Evolutionary conservation across 1,139 yeast genomes (phyloP).

Genomic region (Scheffersomyces cryptocercus): DNA sequence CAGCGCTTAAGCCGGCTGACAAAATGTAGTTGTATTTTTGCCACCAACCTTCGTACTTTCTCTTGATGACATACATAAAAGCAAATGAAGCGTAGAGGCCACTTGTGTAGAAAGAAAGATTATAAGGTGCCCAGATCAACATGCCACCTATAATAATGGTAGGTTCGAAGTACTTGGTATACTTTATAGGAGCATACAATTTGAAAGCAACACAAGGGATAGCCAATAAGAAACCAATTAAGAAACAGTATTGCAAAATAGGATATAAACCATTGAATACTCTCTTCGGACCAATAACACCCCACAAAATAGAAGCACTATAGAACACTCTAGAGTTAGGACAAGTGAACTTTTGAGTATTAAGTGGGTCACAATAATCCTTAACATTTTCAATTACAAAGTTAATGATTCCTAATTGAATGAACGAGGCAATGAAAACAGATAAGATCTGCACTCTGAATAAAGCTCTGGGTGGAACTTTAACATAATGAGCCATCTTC

Average conservation of each 20-base stretch:
- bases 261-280: slow-evolving; percentile 36
- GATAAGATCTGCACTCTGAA: slow-evolving; percentile 36
- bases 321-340: slow-evolving; percentile 36
- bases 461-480: slow-evolving; percentile 35
- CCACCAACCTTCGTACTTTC: slow-evolving; percentile 17
- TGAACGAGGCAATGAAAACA: slow-evolving; percentile 23
- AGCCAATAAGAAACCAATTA: slow-evolving; percentile 30
- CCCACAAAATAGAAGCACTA: slow-evolving; percentile 35
- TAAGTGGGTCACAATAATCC: slow-evolving; percentile 28
- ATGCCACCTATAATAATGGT: slow-evolving; percentile 18
- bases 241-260: slow-evolving; percentile 34
- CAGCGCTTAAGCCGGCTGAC: slow-evolving; percentile 19
- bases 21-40: slow-evolving; percentile 21
- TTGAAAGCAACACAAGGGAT: slow-evolving; percentile 29
- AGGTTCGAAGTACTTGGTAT: slow-evolving; percentile 18
- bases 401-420: slow-evolving; percentile 29
- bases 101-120: slow-evolving; percentile 17
- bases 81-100: slow-evolving; percentile 14
- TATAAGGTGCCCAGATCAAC: slow-evolving; percentile 16
- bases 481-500: slow-evolving; percentile 36
- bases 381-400: slow-evolving; percentile 27
- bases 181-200: slow-evolving; percentile 14
- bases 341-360: slow-evolving; percentile 30
- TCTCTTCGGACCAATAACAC: slow-evolving; percentile 38
- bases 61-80: slow-evolving; percentile 18